These are phyloP conservation scores for Veloporphyrellus conicus DNA, from an alignment of 1,284 basidiomycete species.

Conservation along the genomic window DNA sequence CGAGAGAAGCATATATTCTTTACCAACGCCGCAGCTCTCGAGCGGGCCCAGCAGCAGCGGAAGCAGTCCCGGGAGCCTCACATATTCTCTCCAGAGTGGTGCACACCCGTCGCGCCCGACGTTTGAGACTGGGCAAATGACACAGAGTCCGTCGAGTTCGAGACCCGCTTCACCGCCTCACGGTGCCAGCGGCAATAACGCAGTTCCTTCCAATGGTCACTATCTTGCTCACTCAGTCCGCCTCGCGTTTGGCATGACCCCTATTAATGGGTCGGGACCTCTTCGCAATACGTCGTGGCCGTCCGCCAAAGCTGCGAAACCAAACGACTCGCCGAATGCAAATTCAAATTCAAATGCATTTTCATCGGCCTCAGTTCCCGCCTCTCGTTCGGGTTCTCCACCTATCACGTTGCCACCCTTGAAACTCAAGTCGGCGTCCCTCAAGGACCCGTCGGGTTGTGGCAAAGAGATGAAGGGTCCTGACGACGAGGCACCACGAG, in stretches of 20 bases:
- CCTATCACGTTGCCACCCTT: conserved; percentile 69
- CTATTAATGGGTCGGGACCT: conserved; percentile 52
- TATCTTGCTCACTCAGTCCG: conserved; percentile 78
- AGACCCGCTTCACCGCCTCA: conserved; percentile 36
- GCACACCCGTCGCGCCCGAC: conserved; percentile 20
- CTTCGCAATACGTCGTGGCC: conserved; percentile 39
- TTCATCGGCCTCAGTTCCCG: conserved; percentile 42
- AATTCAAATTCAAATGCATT: conserved; percentile 7
- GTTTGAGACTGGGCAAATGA: conserved; percentile 24
- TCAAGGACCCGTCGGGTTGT: conserved; percentile 15
- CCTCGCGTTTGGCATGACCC: conserved; percentile 85
- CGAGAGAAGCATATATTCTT: conserved; percentile 36
- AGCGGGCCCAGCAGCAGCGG: conserved; percentile 57
- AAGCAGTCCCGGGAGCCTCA: conserved; percentile 49
- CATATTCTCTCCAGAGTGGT: conserved; percentile 29
- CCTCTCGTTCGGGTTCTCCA: conserved; percentile 57
- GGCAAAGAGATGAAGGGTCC: conserved; percentile 14
- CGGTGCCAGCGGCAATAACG: conserved; percentile 11
- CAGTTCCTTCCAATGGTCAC: conserved; percentile 39
- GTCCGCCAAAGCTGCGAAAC: conserved; percentile 27
- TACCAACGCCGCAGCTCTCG: conserved; percentile 57
- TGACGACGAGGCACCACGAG: conserved; percentile 25
- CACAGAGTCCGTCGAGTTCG: conserved; percentile 30
- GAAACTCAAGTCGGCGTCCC: conserved; percentile 40
- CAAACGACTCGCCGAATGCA: conserved; percentile 11